phyloP scores from a whole-genome alignment of 495 filamentous ascomycete genomes.

The Podospora pseudoanserina region DNA sequence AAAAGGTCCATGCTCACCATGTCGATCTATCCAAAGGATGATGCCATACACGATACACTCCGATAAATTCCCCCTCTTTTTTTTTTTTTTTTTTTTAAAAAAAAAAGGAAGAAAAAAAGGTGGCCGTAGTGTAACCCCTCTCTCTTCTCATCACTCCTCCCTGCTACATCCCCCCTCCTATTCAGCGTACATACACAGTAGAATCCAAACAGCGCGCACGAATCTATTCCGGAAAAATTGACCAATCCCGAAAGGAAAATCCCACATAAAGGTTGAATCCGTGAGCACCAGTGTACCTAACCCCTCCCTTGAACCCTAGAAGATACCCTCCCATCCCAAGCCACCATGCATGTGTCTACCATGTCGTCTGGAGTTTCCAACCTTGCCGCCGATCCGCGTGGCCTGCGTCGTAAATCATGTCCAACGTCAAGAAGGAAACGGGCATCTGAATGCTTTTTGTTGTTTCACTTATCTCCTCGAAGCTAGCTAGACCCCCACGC shows the following conservation, averaged over 20 bases:
- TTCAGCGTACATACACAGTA: conserved; percentile 12
- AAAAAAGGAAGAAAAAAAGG: not conserved
- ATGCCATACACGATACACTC: not conserved
- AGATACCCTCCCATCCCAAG: conserved; percentile 9
- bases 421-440: conserved; percentile 28
- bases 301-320: conserved; percentile 15
- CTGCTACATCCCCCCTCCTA: not conserved
- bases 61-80: not conserved
- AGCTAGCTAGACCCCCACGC: conserved; percentile 14
- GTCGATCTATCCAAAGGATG: not conserved
- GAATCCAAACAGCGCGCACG: conserved; percentile 13
- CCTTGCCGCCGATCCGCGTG: conserved; percentile 25
- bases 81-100: too few species aligned
- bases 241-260: conserved; percentile 10
- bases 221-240: conserved; percentile 20
- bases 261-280: conserved; percentile 16
- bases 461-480: conserved; percentile 5
- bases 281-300: conserved; percentile 14
- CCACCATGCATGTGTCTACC: conserved; percentile 9
- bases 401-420: conserved; percentile 25
- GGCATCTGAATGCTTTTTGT: conserved; percentile 15
- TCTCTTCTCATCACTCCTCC: not conserved
- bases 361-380: conserved; percentile 18
- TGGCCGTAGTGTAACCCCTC: not conserved
- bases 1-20: not conserved